Percentiles rank a stretch among this genome's conserved stretches.
phyloP scores from a whole-genome alignment of 139 green algal genomes.

The Volvox africanus region DNA sequence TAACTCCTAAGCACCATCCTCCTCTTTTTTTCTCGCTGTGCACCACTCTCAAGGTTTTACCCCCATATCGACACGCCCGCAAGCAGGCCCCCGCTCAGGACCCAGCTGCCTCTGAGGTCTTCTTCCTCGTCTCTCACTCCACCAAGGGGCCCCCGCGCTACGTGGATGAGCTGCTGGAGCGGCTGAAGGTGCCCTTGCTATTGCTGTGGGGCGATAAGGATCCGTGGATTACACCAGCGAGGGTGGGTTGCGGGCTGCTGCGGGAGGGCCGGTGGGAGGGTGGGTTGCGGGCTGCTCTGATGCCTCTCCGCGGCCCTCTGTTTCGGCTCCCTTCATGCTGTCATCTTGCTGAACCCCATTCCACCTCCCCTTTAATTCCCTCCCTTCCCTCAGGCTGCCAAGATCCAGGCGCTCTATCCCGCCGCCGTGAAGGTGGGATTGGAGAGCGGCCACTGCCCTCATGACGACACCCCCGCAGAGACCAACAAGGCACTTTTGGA shows the following conservation, averaged over 20 bases:
- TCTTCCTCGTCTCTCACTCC: constrained; percentile 82
- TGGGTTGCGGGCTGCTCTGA: too few species aligned
- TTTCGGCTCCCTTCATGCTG: too few species aligned
- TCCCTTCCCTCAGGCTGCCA: constrained; percentile 50
- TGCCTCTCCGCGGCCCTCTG: too few species aligned
- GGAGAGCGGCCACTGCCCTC: constrained; percentile 77
- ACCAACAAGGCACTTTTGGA: constrained; percentile 67
- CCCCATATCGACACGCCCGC: not conserved
- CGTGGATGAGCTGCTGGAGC: constrained; percentile 64
- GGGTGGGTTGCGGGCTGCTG: constrained; percentile 36
- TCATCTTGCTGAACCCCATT: too few species aligned
- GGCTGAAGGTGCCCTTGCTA: constrained; percentile 70
- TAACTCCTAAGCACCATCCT: too few species aligned
- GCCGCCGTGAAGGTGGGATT: constrained; percentile 68
- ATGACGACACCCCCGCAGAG: constrained; percentile 77
- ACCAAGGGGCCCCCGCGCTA: constrained; percentile 41
- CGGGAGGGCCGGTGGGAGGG: too few species aligned
- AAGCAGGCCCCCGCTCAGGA: constrained; percentile 69
- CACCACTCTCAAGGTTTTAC: too few species aligned
- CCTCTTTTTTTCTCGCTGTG: not conserved
- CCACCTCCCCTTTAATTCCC: not conserved
- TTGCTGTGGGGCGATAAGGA: constrained; percentile 83
- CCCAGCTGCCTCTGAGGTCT: constrained; percentile 79
- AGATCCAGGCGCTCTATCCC: constrained; percentile 79
- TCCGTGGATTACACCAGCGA: constrained; percentile 82